A percentile compares a stretch with the other conserved stretches of the same genome.
Evolutionary conservation across 2,329 filamentous ascomycete genomes (phyloP).

Genomic region (Paecilomyces fulvus): DNA sequence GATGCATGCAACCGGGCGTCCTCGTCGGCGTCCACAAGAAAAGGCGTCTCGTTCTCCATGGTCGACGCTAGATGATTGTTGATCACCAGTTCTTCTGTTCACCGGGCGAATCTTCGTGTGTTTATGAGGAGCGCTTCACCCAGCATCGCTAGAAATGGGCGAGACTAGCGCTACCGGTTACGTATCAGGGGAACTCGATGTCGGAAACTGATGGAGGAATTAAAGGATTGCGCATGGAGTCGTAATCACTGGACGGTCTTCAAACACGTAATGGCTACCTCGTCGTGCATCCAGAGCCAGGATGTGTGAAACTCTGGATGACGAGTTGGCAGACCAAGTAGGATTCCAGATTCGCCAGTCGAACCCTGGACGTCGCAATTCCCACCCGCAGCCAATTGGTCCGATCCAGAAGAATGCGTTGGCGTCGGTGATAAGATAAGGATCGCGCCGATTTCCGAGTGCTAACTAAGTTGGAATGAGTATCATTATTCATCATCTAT

Average conservation of each 20-base stretch:
- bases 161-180: not conserved
- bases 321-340: not conserved
- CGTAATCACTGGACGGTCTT: not conserved
- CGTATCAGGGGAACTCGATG: not conserved
- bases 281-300: not conserved
- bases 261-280: not conserved
- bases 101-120: not conserved
- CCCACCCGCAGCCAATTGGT: not conserved
- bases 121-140: not conserved
- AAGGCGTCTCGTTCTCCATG: constrained; percentile 27
- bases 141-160: not conserved
- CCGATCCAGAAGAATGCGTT: not conserved
- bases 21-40: constrained; percentile 23
- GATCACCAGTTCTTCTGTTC: not conserved
- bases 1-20: constrained; percentile 17
- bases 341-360: not conserved
- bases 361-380: not conserved
- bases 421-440: constrained; percentile 1
- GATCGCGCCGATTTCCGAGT: not conserved
- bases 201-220: not conserved
- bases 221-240: not conserved
- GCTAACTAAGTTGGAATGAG: not conserved
- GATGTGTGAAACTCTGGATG: not conserved
- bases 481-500: not conserved
- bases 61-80: not conserved